Evolutionary conservation across 768 basidiomycete genomes (phyloP).

Genomic region (Hericium coralloides): DNA sequence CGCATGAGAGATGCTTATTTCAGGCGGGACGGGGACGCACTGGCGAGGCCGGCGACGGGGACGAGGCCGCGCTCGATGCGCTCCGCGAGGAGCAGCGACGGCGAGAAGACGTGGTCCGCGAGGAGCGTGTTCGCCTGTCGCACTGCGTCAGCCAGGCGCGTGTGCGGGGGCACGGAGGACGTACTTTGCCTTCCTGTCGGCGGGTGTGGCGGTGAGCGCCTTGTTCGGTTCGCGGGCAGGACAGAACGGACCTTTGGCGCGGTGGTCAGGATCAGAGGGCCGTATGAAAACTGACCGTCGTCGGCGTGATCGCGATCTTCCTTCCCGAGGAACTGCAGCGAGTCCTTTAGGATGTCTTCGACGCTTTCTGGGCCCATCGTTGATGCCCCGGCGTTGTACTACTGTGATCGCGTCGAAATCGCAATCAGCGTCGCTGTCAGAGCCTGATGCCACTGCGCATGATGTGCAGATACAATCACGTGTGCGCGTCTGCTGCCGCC

Average conservation of each 20-base stretch:
- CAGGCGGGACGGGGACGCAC: constrained; percentile 39
- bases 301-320: neutral
- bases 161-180: neutral
- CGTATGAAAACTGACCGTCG: neutral
- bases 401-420: too few species aligned
- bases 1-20: constrained; percentile 26
- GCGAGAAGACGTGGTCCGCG: constrained; percentile 69
- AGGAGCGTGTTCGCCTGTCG: constrained; percentile 60
- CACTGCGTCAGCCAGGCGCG: neutral
- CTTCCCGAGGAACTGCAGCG: neutral
- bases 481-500: too few species aligned
- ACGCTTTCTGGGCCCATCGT: neutral
- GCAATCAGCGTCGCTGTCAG: too few species aligned
- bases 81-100: constrained; percentile 57
- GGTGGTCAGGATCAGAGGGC: neutral
- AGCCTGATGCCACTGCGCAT: too few species aligned
- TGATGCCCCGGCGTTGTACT: too few species aligned
- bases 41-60: constrained; percentile 29
- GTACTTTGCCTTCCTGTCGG: constrained; percentile 1
- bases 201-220: neutral
- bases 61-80: constrained; percentile 50
- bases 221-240: neutral
- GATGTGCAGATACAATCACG: too few species aligned
- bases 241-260: neutral
- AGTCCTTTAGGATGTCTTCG: constrained; percentile 1